These are phyloP conservation scores for Bipolaris victoriae DNA, from an alignment of 2,329 filamentous ascomycete species.

Conservation along the genomic window DNA sequence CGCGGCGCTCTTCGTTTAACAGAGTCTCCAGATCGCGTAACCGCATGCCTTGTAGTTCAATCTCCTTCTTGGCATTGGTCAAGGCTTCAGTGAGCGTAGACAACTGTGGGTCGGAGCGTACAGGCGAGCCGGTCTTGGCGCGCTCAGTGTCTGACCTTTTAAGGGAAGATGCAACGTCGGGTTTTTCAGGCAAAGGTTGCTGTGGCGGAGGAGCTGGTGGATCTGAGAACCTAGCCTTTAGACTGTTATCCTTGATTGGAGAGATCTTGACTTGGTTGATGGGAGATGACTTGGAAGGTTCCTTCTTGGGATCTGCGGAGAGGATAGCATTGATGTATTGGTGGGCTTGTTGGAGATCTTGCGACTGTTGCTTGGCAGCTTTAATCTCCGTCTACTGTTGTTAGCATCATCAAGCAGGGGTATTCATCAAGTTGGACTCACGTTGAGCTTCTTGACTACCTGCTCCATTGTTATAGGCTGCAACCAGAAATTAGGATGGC, in stretches of 20 bases:
- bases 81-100: conserved; percentile 84
- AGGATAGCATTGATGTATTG: conserved; percentile 81
- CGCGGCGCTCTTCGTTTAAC: conserved; percentile 78
- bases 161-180: conserved; percentile 71
- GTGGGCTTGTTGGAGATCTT: conserved; percentile 81
- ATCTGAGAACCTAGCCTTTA: conserved; percentile 86
- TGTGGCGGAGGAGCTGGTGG: conserved; percentile 92
- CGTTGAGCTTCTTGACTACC: conserved; percentile 85
- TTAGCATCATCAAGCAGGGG: conserved; percentile 18
- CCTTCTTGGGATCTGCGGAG: conserved; percentile 69
- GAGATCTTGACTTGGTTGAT: conserved; percentile 52
- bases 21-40: conserved; percentile 82
- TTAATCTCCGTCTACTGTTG: conserved; percentile 79
- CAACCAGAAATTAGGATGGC: conserved; percentile 81
- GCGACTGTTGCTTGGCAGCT: conserved; percentile 82
- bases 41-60: conserved; percentile 79
- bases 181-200: conserved; percentile 91
- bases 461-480: conserved; percentile 92
- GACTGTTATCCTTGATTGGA: conserved; percentile 64
- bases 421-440: conserved; percentile 55
- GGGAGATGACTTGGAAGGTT: conserved; percentile 55
- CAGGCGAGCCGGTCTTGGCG: conserved; percentile 67
- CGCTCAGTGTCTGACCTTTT: conserved; percentile 79
- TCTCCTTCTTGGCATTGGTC: conserved; percentile 81
- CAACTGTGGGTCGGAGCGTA: conserved; percentile 74